phyloP scores from a whole-genome alignment of 805 yeast genomes.

The Maudiozyma saulgeensis region DNA sequence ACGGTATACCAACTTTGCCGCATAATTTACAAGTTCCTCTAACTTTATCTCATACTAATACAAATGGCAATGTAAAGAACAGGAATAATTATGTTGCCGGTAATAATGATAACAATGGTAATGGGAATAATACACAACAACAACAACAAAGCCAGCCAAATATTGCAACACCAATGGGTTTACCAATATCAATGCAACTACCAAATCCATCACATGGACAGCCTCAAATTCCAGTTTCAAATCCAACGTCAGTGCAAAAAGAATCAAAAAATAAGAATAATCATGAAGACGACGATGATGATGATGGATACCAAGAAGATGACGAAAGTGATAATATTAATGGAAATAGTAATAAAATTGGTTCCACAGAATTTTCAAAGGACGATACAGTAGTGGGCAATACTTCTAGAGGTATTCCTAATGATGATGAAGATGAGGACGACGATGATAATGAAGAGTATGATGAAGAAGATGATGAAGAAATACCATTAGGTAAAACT shows the following conservation, averaged over 20 bases:
- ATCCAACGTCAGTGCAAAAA: not conserved
- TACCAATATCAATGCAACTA: not conserved
- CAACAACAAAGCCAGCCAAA: not conserved
- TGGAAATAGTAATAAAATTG: not conserved
- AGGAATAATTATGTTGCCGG: too few relatives aligned
- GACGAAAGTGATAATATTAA: conserved; percentile 10
- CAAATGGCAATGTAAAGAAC: not conserved
- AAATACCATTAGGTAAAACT: not conserved
- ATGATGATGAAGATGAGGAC: conserved; percentile 6
- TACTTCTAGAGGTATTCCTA: not conserved
- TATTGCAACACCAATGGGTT: not conserved
- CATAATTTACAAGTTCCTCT: not conserved
- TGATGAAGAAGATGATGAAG: conserved; percentile 7
- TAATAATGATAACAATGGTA: not conserved
- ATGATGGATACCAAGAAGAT: conserved; percentile 15
- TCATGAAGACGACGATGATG: conserved; percentile 4
- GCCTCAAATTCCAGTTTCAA: not conserved
- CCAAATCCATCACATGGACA: not conserved
- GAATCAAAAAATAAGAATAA: not conserved
- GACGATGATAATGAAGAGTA: conserved; percentile 4
- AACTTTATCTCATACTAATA: not conserved
- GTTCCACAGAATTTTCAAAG: not conserved
- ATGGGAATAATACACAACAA: too few relatives aligned
- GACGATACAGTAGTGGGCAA: not conserved
- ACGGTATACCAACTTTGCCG: not conserved